Evolutionary conservation across 306 rosid species (phyloP), one percentile per base, ranked within the genome.

Genomic region (Alnus glutinosa): DNA sequence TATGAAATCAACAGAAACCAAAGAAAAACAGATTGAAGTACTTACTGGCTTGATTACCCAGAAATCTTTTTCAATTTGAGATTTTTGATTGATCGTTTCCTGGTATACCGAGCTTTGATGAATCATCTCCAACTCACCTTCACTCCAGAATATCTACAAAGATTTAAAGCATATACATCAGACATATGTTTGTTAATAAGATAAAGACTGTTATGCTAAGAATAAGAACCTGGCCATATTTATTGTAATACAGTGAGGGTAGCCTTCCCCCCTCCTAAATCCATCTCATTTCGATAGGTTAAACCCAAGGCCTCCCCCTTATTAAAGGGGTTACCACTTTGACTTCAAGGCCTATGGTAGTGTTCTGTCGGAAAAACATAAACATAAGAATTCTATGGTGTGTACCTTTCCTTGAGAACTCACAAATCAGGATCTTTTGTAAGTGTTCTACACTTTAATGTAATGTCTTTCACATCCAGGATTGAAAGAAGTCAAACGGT

Each of bases 61-160:
- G 81, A 79, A 91, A 64, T 91, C 95, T 74, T 78, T 90, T 75
- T 87, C 87, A 49, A 89, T 84, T 76, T 85, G 87, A 70, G 84
- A 90, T 80, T 86, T 90, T 44, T 80, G 88, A 83, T 84, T 77
- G 55, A 89, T 82, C 51, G 98, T 85, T 85, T 90, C 92, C 66
- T 79, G 87, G 81, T 86, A 89, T 59, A 90, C 86, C n/a, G 86
- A 81, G 82, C 95, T 91, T 74, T 57, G 83, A 39, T 59, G 73
- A 87, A 93, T 89, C 98, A 93, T 84, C 78, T 86, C 92, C 89
- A 93, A 80, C 91, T 93, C 98, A 70, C 70, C 75, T 68, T 85
- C 75, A 15, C 82, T 87, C 98, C 97, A 93, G 80, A 90, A 89
- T 81, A 89, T 87, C 98, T 93, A 73, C 5, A 75, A 84, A 83